Evolutionary conservation across 2,329 filamentous ascomycete species (phyloP).

Genomic region (Plenodomus biglobosus): DNA sequence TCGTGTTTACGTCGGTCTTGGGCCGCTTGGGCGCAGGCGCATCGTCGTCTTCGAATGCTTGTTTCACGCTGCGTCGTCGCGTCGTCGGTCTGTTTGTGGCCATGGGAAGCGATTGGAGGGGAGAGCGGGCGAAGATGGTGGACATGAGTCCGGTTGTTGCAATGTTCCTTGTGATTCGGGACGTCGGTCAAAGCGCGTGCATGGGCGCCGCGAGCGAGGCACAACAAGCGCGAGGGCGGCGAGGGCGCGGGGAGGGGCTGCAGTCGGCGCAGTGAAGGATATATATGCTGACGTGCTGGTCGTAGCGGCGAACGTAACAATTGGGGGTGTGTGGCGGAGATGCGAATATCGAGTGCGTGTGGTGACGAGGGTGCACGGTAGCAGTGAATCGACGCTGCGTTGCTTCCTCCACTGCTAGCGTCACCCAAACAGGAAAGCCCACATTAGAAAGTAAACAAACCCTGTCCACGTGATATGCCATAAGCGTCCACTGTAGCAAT

Average conservation of each 20-base stretch:
- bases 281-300: conserved; percentile 7
- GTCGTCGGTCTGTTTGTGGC: conserved; percentile 47
- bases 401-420: conserved; percentile 16
- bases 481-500: too few species aligned
- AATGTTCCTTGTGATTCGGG: conserved; percentile 20
- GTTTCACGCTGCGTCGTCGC: conserved; percentile 52
- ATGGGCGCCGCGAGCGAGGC: conserved; percentile 32
- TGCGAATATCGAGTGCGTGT: conserved; percentile 34
- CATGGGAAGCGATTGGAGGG: conserved; percentile 53
- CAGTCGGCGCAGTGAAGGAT: not conserved
- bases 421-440: conserved; percentile 19
- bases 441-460: conserved; percentile 7
- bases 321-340: conserved; percentile 31
- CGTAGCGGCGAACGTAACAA: conserved; percentile 28
- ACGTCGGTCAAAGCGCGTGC: conserved; percentile 40
- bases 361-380: conserved; percentile 26
- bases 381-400: conserved; percentile 29
- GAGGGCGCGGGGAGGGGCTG: conserved; percentile 1
- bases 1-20: conserved; percentile 44
- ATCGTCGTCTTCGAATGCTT: conserved; percentile 49
- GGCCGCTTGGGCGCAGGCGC: conserved; percentile 49
- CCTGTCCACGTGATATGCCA: conserved; percentile 13
- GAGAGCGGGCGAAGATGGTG: conserved; percentile 42
- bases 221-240: conserved; percentile 3
- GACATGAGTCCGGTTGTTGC: conserved; percentile 41